Evolutionary conservation across 2,329 filamentous ascomycete species (phyloP), one percentile per base, ranked within the genome.

Genomic region (Chaetomiaceae sp.): DNA sequence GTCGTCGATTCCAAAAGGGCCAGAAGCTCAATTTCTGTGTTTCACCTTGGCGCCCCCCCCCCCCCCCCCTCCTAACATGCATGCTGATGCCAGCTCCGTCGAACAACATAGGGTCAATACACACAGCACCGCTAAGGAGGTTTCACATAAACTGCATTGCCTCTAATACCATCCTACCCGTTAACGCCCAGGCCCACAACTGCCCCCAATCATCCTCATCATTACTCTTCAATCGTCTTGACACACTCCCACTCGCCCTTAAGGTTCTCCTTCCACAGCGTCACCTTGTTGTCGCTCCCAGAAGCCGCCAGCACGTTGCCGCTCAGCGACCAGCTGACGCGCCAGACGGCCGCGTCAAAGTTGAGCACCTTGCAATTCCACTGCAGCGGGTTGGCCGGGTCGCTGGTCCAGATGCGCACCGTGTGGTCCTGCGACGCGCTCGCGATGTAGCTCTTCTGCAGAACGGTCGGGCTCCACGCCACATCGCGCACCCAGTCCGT

Each of bases 401-500:
- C 86, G 25, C 81, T 85, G 9, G 92, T 97, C 94, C 94, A 99
- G 73, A 99, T 96, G 62, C 90, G 85, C 58, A 97, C 92, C 8
- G 90, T 96, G 80, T 95, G 95, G 71, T 99, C 94, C 75, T 97
- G 91, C 49, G 87, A 91, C 10, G 92, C 94, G 44, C 87, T 92
- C 27, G 94, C 94, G 67, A 99, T 96, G 75, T 99, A 99, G 54
- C 86, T 90, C 79, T 96, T 96, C 65, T 91, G 89, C 54, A 99
- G 79, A 51, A 97, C 89, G 21, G 90, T 96, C 10, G 94, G 94
- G 45, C 88, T 92, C 94, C 94, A 99, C 13, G 92, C 89, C 11
- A 99, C 94, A 70, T 99, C 94, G 59, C 94, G 85, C 51, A 99
- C 94, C 94, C 94, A 99, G 75, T 97, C 94, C 5, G 83, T 81